Base-by-base conservation (phyloP, 2,329 filamentous ascomycete species). In the Beauveria rudraprayagi region DNA sequence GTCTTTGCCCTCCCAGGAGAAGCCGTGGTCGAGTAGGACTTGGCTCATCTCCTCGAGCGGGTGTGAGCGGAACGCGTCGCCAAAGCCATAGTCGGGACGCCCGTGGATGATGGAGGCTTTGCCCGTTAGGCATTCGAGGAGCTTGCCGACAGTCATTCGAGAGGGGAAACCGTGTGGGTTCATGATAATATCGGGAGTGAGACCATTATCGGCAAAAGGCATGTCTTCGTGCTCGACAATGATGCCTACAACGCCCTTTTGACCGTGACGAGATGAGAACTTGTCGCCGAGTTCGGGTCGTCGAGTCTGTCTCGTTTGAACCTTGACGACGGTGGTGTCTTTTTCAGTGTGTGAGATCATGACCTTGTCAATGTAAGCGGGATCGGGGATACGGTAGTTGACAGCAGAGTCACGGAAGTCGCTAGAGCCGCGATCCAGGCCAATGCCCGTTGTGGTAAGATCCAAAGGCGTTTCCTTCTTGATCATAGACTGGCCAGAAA, bases 141-240 rank as follows among this genome's bases (percentile, higher is more conserved):
- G 89, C 76, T 99, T 99, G 37, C 94, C 94, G 64, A 99, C 94
- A 59, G 94, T 99, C 94, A 99, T 99, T 74, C 94, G 94, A 37
- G 93, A 97, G 1, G 94, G 94, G 82, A 99, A 99, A 86, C 94
- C 94, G 77, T 99, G 94, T 0, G 95, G 94, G 79, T 99, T 99
- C 94, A 99, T 99, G 84, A 99, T 99, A 67, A 99, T 97, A 75
- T 99, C 94, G 0, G 94, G 94, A n/a, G 87, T 88, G 66, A 99
- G 85, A 2, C 94, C 95, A 57, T 83, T 80, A 75, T 99, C 94
- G 41, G 89, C 89, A 77, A 99, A 99, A 0, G 94, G 94, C 86
- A 99, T 89, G 71, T 99, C 94, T 71, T 94, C 92, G 76, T 97
- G 93, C 64, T 96, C 90, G 19, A 93, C 92, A 62, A 99, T 97